Percentiles rank a stretch among this genome's conserved stretches.
These are phyloP conservation scores for Bruguiera gymnorhiza DNA, from an alignment of 345 rosid genomes.

Conservation along the genomic window DNA sequence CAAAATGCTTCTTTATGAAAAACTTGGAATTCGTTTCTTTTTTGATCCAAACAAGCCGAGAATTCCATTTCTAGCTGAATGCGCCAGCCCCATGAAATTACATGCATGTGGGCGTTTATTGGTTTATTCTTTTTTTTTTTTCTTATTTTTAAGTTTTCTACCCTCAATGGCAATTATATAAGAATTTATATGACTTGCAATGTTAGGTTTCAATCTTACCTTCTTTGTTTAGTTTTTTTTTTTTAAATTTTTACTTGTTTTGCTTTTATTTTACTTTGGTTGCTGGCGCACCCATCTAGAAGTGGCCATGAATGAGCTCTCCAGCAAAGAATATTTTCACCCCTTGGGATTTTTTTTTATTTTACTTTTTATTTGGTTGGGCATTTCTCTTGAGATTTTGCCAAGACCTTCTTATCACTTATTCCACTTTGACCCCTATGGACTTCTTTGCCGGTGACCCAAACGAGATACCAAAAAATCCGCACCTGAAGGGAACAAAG, in stretches of 20 bases:
- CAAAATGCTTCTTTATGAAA: background rate
- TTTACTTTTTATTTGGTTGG: background rate
- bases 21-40: too few relatives aligned
- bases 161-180: too few relatives aligned
- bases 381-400: background rate
- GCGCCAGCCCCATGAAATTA: background rate
- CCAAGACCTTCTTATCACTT: background rate
- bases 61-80: background rate
- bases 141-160: too few relatives aligned
- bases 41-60: too few relatives aligned
- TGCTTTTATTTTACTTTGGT: too few relatives aligned
- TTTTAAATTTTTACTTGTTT: too few relatives aligned
- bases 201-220: too few relatives aligned
- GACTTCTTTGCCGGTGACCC: background rate
- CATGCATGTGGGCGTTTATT: background rate
- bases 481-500: conserved; percentile 19
- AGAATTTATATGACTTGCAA: too few relatives aligned
- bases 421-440: background rate
- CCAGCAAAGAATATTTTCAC: background rate
- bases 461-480: background rate
- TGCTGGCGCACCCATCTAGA: too few relatives aligned
- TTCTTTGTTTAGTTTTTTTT: too few relatives aligned
- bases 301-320: background rate
- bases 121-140: too few relatives aligned
- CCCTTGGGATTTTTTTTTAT: background rate